phyloP scores from a whole-genome alignment of 1,284 basidiomycete species.

The Ceratobasidium theobromae region DNA sequence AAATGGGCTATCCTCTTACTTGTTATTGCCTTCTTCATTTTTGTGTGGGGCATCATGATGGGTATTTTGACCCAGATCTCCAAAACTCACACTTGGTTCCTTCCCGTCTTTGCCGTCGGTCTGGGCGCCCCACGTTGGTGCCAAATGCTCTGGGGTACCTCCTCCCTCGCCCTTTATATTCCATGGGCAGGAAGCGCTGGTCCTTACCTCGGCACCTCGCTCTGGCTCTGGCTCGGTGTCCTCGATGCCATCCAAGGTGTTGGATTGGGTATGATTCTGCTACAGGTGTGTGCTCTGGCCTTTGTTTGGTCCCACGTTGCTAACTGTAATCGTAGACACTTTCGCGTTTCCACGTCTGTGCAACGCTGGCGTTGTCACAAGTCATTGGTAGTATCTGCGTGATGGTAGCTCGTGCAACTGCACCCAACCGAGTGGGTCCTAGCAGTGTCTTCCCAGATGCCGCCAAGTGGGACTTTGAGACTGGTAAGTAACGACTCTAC shows the following conservation, averaged over 20 bases:
- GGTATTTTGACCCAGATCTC: constrained; percentile 78
- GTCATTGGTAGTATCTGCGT: constrained; percentile 79
- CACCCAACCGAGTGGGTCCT: constrained; percentile 79
- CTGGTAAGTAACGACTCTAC: constrained; percentile 47
- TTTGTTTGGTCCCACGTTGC: not conserved
- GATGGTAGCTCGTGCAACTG: constrained; percentile 83
- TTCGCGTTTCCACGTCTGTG: constrained; percentile 88
- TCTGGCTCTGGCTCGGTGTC: constrained; percentile 94
- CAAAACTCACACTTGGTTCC: constrained; percentile 90
- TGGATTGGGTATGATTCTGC: constrained; percentile 88
- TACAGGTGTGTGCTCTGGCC: constrained; percentile 59
- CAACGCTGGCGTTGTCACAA: constrained; percentile 85
- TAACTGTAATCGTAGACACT: constrained; percentile 56
- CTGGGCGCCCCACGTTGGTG: constrained; percentile 91
- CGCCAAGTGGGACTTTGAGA: constrained; percentile 84
- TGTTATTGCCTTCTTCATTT: constrained; percentile 80
- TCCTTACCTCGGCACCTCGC: constrained; percentile 80
- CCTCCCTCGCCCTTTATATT: constrained; percentile 83
- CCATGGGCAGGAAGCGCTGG: constrained; percentile 85
- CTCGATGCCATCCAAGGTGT: constrained; percentile 91
- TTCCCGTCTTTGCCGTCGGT: constrained; percentile 91
- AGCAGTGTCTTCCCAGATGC: constrained; percentile 89
- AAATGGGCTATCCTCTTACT: constrained; percentile 82
- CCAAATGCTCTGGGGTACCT: constrained; percentile 89
- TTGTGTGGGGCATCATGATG: constrained; percentile 77